Evolutionary conservation across 495 filamentous ascomycete species (phyloP), one percentile per base, ranked within the genome.

Genomic region (Astrocystis sublimbata): DNA sequence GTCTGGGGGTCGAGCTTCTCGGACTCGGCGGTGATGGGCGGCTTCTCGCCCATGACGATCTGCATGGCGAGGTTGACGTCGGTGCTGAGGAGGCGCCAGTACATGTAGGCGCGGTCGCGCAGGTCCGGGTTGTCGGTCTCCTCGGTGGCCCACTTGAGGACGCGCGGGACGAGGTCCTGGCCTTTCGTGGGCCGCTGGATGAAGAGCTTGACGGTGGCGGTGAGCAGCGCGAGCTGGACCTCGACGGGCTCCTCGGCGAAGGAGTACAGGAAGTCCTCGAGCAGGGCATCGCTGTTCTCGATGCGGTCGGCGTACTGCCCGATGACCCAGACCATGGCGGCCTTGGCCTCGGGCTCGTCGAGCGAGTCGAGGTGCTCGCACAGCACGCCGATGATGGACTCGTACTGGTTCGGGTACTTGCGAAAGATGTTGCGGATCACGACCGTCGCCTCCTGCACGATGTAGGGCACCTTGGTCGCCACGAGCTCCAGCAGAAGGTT

Each of bases 291-390:
- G 21, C 89, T 92, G 73, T 98, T 97, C 64, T 98, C 93, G 66
- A 99, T 99, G 17, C 94, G 88, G 69, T 92, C 91, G 7, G 94
- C 96, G 72, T 99, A 99, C 68, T 99, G 92, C 2, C 94, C 94
- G 68, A 99, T 98, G 57, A 99, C 92, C 94, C 94, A 99, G 63
- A 99, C 96, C 85, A 99, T 93, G n/a, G 94, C 94, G 4, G 93
- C 92, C 73, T 98, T 99, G 40, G 94, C 94, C 71, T 99, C 94
- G n/a, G 94, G 94, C 72, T 99, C 94, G 71, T 99, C 94, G 26
- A 99, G 83, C 6, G 92, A 93, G 78, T 99, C 94, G 38, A 99
- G 85, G 72, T 99, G 92, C 75, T 96, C 90, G 77, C 96, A 97
- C 1, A 99, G 85, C 6, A 92, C 92, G 13, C 88, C 86, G 73